These are phyloP conservation scores for Globisporangium cylindrosporum DNA, from an alignment of 352 stramenopile species.

Conservation along the genomic window DNA sequence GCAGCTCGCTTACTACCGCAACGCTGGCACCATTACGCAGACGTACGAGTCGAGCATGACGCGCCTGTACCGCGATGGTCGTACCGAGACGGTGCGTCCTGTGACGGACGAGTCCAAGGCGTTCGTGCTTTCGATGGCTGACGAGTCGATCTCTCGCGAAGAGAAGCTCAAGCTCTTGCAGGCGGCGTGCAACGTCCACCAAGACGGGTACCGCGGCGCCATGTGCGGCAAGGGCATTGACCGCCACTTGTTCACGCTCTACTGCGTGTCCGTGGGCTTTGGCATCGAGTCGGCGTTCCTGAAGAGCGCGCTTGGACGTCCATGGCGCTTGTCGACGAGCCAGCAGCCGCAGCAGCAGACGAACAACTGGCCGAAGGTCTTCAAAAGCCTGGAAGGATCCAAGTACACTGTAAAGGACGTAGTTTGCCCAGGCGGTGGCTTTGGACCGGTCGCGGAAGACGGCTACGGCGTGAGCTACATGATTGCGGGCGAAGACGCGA, in stretches of 20 bases:
- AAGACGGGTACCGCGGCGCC: constrained; percentile 89
- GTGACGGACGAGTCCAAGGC: constrained; percentile 88
- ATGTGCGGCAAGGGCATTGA: constrained; percentile 93
- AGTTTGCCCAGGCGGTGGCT: constrained; percentile 81
- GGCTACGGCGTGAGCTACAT: constrained; percentile 92
- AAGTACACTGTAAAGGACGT: constrained; percentile 56
- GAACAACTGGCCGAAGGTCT: constrained; percentile 68
- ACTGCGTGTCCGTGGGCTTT: constrained; percentile 87
- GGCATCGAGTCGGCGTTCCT: constrained; percentile 87
- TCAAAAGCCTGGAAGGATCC: constrained; percentile 56
- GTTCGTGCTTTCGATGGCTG: constrained; percentile 89
- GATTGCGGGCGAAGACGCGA: constrained; percentile 82
- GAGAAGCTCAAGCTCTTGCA: constrained; percentile 87
- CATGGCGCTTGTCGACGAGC: constrained; percentile 87
- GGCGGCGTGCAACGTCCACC: constrained; percentile 86
- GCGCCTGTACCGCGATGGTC: constrained; percentile 93
- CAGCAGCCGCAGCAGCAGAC: constrained; percentile 91
- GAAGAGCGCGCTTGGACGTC: constrained; percentile 77
- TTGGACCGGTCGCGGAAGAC: constrained; percentile 87
- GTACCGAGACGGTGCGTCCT: constrained; percentile 92
- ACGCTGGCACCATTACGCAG: constrained; percentile 89
- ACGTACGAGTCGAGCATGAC: constrained; percentile 98
- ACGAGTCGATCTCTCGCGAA: constrained; percentile 56
- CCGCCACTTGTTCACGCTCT: constrained; percentile 95
- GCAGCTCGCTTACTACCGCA: constrained; percentile 95